These are phyloP conservation scores for Boehmeria nivea DNA, from an alignment of 306 rosid genomes.

Conservation along the genomic window DNA sequence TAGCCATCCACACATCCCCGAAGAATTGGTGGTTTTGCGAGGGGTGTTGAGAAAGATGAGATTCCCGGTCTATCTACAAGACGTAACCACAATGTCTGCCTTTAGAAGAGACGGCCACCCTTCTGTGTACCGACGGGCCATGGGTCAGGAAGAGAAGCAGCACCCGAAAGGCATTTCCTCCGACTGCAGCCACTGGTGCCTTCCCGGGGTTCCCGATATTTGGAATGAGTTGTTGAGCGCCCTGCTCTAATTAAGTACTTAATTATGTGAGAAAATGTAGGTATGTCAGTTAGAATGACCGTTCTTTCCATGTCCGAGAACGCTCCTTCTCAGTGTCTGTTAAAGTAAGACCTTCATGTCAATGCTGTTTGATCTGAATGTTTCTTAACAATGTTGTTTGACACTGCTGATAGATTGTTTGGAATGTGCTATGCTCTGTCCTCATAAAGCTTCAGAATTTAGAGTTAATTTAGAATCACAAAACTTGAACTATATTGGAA, in stretches of 20 bases:
- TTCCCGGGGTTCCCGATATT: slow-evolving; percentile 93
- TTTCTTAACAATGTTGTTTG: slow-evolving; percentile 4
- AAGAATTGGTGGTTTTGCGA: slow-evolving; percentile 57
- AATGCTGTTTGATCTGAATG: not conserved
- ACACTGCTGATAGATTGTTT: slow-evolving; percentile 19
- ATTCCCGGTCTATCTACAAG: slow-evolving; percentile 84
- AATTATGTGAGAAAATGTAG: slow-evolving; percentile 16
- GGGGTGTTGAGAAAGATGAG: slow-evolving; percentile 74
- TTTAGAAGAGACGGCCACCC: slow-evolving; percentile 90
- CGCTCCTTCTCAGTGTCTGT: slow-evolving; percentile 20
- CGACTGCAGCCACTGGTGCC: slow-evolving; percentile 99
- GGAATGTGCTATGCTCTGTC: no score
- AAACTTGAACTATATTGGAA: no score
- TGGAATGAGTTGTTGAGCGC: slow-evolving; percentile 92
- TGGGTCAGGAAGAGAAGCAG: slow-evolving; percentile 55
- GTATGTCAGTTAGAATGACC: slow-evolving; percentile 31
- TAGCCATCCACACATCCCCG: slow-evolving; percentile 78
- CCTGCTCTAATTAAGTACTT: slow-evolving; percentile 44
- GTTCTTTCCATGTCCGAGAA: slow-evolving; percentile 20
- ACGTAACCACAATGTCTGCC: slow-evolving; percentile 75
- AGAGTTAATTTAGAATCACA: no score
- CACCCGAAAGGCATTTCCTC: slow-evolving; percentile 55
- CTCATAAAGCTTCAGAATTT: no score
- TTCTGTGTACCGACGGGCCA: slow-evolving; percentile 58
- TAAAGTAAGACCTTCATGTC: slow-evolving; percentile 13